Evolutionary conservation across 192 early-diverging fungal species (phyloP), one percentile per base, ranked within the genome.

Genomic region (Coemansia sp.): DNA sequence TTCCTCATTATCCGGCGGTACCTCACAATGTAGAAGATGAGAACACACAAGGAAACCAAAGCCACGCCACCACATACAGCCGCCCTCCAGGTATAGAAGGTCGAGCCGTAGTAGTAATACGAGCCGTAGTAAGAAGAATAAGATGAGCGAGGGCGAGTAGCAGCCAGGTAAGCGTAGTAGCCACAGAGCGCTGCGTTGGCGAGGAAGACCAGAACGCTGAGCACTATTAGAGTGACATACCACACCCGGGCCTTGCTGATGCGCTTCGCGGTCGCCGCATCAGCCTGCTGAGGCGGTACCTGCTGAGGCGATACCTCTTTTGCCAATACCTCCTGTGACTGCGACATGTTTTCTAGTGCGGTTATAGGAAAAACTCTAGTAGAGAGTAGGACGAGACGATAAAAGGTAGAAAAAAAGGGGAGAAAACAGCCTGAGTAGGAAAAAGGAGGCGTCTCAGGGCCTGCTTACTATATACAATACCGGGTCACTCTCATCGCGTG

Each of bases 41-140:
- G 55, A n/a, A 13, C 17, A 58, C 55, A 30, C 32, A 58, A 17
- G 28, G 30, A 33, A 58, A 58, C 23, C 6, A 58, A 35, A 17
- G 55, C 55, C 14, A 58, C 55, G 16, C 30, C 55, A 6, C 55
- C 55, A 2, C 55, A 58, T 17, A 58, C 16, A 23, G 32, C 28
- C 14, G 55, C 55, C 30, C 55, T 58, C 55, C 30, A 35, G 6
- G 30, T 33, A 32, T 58, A 58, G 30, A n/a, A 58, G 30, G 4
- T 58, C 6, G 55, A 14, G 55, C 6, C n/a, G 55, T 58, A 55
- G 52, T 28, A 35, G 55, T 35, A 58, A 17, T 32, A 58, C 30
- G 16, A 58, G 32, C 30, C 13, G 16, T 23, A n/a, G 11, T 28
- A 30, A 28, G 52, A 55, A 30, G 5, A 13, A 55, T 4, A 26